Evolutionary conservation across 495 filamentous ascomycete genomes (phyloP), one percentile per base, ranked within the genome.

Genomic region (Podospora sp.): DNA sequence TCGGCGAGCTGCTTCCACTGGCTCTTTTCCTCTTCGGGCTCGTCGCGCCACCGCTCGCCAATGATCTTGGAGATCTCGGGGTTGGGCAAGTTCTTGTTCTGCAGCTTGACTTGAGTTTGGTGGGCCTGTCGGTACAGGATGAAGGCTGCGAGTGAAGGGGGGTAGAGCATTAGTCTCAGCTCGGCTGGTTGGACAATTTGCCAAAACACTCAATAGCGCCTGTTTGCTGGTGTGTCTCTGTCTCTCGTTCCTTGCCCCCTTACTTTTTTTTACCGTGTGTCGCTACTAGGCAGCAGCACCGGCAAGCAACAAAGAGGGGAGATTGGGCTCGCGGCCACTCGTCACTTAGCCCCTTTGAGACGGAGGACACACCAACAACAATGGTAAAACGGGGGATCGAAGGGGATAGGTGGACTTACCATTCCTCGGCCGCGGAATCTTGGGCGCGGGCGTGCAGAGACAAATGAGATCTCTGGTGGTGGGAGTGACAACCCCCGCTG

Each of bases 61-160:
- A 98, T 97, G 70, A 97, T 95, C 79, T 98, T 98, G 46, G 95
- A 98, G 66, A 99, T 97, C 59, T 99, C 93, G 6, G 95, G 95
- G 78, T 99, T 99, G 36, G 96, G 88, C 69, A 97, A 87, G 51
- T 93, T 92, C 6, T 94, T 95, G 73, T 97, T 84, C 71, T 91
- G 87, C 12, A 88, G 84, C 8, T 94, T 90, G 11, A 97, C 91
- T 9, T 85, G 80, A 6, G 89, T 88, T 80, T 98, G 95, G 73
- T 95, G 89, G 77, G 96, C 92, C 76, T 98, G 95, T 29, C 95
- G 91, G 80, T 97, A 99, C 71, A 99, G 85, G 71, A 99, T 99
- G 79, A 99, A 99, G 40, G 96, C 95, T 99, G 76, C 40, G 40
- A 69, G 56, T 0, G 11, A 26, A 36, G 20, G n/a, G 20, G 18